These are phyloP conservation scores for Hippophae tibetana DNA, from an alignment of 306 rosid species.

Conservation along the genomic window DNA sequence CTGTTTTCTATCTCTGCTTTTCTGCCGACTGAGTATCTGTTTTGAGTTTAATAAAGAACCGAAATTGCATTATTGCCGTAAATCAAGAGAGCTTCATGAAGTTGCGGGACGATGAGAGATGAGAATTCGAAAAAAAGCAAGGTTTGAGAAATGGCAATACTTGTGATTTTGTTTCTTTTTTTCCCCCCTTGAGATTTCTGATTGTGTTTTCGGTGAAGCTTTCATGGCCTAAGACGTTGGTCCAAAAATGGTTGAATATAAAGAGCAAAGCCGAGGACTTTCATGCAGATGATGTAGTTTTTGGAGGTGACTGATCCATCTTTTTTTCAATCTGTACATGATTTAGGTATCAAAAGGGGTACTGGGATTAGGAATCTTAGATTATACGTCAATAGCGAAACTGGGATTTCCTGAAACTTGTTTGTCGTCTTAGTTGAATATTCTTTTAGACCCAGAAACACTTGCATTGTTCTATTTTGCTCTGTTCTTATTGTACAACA, in stretches of 20 bases:
- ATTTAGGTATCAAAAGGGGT: constrained; percentile 24
- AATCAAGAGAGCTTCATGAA: constrained; percentile 52
- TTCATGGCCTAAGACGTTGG: constrained; percentile 94
- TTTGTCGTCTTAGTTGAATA: constrained; percentile 4
- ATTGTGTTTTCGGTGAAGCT: constrained; percentile 48
- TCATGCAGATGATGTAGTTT: constrained; percentile 69
- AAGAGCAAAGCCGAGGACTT: constrained; percentile 87
- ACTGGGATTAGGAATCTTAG: constrained; percentile 25
- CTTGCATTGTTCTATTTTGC: constrained; percentile 22
- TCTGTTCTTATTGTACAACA: constrained; percentile 15
- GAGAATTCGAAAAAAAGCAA: constrained; percentile 91
- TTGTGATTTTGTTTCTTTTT: constrained; percentile 17
- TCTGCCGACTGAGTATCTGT: constrained; percentile 1
- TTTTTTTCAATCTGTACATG: constrained; percentile 18
- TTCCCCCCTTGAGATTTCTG: constrained; percentile 16
- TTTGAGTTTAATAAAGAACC: constrained; percentile 1
- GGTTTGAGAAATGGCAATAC: constrained; percentile 49
- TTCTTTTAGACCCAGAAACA: not conserved
- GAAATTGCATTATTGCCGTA: constrained; percentile 18
- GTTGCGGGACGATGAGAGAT: constrained; percentile 86
- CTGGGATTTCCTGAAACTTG: constrained; percentile 15
- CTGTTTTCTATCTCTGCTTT: constrained; percentile 14
- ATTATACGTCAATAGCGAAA: constrained; percentile 7
- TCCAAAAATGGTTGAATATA: constrained; percentile 93
- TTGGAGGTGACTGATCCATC: constrained; percentile 42